These are phyloP conservation scores for Raffaelea ambrosiae DNA, from an alignment of 2,329 filamentous ascomycete genomes.

Conservation along the genomic window DNA sequence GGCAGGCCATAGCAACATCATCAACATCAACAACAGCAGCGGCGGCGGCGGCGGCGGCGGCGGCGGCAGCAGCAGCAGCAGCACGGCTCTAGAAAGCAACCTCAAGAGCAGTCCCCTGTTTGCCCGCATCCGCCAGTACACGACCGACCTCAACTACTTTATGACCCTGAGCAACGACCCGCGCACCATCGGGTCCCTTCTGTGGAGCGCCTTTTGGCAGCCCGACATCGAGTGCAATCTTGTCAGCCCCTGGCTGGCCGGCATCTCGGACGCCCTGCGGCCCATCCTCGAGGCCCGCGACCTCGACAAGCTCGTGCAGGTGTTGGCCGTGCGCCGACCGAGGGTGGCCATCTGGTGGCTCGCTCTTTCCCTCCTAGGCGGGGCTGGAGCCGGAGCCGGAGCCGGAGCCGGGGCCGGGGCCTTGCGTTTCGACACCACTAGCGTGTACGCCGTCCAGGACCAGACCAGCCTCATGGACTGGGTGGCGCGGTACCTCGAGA, in stretches of 20 bases:
- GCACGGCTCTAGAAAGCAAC: no score
- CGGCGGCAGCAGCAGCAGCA: no score
- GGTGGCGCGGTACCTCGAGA: conserved; percentile 17
- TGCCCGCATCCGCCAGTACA: conserved; percentile 2
- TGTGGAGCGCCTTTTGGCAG: conserved; percentile 24
- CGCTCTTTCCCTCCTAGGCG: conserved; percentile 18
- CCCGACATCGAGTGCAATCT: conserved; percentile 21
- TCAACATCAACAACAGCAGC: no score
- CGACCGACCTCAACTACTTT: conserved; percentile 16
- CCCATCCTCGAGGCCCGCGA: conserved; percentile 15
- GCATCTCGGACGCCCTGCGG: conserved; percentile 15
- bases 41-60: neutral
- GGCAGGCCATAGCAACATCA: no score
- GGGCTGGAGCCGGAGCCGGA: neutral
- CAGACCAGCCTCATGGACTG: conserved; percentile 10
- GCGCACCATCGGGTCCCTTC: conserved; percentile 15
- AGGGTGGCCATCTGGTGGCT: conserved; percentile 21
- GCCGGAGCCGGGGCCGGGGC: no score
- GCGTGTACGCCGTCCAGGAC: no score
- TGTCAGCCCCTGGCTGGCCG: conserved; percentile 20
- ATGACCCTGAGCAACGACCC: conserved; percentile 24
- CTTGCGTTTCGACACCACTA: no score
- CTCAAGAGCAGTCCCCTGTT: neutral
- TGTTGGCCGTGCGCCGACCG: conserved; percentile 18
- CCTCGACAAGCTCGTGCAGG: conserved; percentile 15